phyloP scores from a whole-genome alignment of 148 eudicot species.

The Cornus florida region DNA sequence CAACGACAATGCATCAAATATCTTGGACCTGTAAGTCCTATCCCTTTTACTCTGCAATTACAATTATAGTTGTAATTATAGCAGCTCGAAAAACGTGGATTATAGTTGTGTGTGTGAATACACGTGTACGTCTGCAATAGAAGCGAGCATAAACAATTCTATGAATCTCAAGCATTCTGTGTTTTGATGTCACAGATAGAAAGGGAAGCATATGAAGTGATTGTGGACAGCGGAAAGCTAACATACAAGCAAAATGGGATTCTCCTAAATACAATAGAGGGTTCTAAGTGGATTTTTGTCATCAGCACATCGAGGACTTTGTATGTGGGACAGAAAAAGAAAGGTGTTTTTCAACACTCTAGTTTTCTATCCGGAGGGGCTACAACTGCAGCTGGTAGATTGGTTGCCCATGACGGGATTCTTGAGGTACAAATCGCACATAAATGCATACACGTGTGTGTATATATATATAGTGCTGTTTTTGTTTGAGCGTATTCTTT shows the following conservation, averaged over 20 bases:
- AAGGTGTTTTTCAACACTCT: slow-evolving; percentile 29
- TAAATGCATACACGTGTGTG: neutral
- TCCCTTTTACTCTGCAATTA: neutral
- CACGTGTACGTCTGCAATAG: neutral
- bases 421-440: slow-evolving; percentile 16
- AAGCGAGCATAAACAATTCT: neutral
- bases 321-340: slow-evolving; percentile 32
- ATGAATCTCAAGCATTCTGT: neutral
- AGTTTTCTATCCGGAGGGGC: slow-evolving; percentile 33
- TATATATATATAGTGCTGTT: neutral
- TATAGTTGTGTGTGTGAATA: neutral
- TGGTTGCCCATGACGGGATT: slow-evolving; percentile 21
- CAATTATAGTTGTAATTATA: too few species aligned
- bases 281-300: slow-evolving; percentile 28
- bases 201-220: slow-evolving; percentile 29
- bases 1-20: slow-evolving; percentile 32
- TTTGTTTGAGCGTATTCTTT: slow-evolving; percentile 7
- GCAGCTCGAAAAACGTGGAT: too few species aligned
- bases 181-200: slow-evolving; percentile 12
- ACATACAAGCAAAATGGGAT: slow-evolving; percentile 18
- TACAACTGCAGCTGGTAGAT: slow-evolving; percentile 35
- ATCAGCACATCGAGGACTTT: slow-evolving; percentile 25
- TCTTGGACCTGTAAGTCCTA: slow-evolving; percentile 34
- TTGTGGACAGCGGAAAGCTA: slow-evolving; percentile 26
- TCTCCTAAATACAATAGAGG: slow-evolving; percentile 19